Base-by-base conservation (phyloP, 2,329 filamentous ascomycete genomes). In the Dryadomyces quercivorus region DNA sequence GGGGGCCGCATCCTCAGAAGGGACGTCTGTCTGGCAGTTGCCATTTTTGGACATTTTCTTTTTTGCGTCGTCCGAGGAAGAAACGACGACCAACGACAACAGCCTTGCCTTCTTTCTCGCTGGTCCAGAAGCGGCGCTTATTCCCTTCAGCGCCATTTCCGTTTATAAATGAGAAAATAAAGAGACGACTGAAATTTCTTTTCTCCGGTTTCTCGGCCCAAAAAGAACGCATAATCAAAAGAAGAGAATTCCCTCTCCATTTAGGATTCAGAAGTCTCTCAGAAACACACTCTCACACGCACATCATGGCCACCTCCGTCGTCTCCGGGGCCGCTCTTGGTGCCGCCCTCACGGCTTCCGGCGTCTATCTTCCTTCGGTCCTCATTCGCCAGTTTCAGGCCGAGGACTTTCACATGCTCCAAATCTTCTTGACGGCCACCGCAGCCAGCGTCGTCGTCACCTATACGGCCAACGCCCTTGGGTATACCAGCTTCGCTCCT, bases 351-450 rank as follows among this genome's bases (percentile, higher is more conserved):
- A 72, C 78, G 36, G 75, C 74, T 3, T 74, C 82, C 1, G 82
- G 81, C 34, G 78, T 86, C 55, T 77, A 78, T 61, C 70, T 76
- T 42, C 82, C 83, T 0, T 69, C 74, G 0, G 72, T 83, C 49
- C 82, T 87, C 60, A 65, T 80, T 55, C 68, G 72, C 9, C 84
- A 86, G 68, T 75, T 86, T 68, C 72, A 70, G 22, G 69, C 85
- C 48, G 67, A 74, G 50, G 75, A 83, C 62, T 85, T 77, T 66
- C 80, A 82, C 63, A 86, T 86, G 82, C 63, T 83, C 34, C 76
- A 84, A 65, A 73, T 75, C 10, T 86, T 86, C 61, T 66, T 86
- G 4, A 73, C 77, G 1, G 84, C 82, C 3, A 79, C 79, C 10
- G 81, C 78, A 26, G 74, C 72, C 60, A 84, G 79, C 67, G 76